Base-by-base conservation (phyloP, 768 basidiomycete species). In the Rhodotorula graminis region DNA sequence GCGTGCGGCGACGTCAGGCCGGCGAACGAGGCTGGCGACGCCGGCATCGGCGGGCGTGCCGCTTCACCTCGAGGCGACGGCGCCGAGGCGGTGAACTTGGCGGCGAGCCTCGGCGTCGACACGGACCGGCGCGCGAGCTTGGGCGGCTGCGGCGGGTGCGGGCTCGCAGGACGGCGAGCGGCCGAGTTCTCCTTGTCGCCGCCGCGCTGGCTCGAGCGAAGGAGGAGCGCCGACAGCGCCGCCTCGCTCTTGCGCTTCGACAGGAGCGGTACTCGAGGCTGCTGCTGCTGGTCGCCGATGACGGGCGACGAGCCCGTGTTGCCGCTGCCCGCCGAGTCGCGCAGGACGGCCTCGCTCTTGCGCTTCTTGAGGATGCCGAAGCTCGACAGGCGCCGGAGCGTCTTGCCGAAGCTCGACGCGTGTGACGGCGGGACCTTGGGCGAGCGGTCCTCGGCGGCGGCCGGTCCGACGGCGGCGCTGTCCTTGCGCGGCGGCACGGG, bases 161-260 rank as follows among this genome's bases (percentile, higher is more conserved):
- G 40, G 44, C 42, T 47, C 6, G 23, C 4, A 29, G 25, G 37
- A 14, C 27, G 44, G n/a, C n/a, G 27, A 1, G 47, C 37, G 0
- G 52, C 7, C n/a, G 52, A 25, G 61, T 71, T 64, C 65, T 71
- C 61, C 49, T 67, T 66, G 61, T 59, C 53, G 16, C 31, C 33
- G 23, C 2, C 42, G 16, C 31, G 25, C 29, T 29, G 52, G 57
- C 63, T 56, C 60, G 67, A 29, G 12, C 59, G 49, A 5, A 64
- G 56, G 49, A 29, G 60, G 40, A 52, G 50, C 1, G 50, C 19
- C 31, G 66, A 61, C 11, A 72, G 61, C 8, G 71, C 67, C 14
- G 59, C 59, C 46, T 72, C 71, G 52, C 63, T 65, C 63, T 68
- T 72, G 53, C 67, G 71, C 57, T 72, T 72, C 14, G 31, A 72